A percentile compares a stretch with the other conserved stretches of the same genome.
These are phyloP conservation scores for Termitomyces sp. DNA, from an alignment of 768 basidiomycete genomes.

Conservation along the genomic window DNA sequence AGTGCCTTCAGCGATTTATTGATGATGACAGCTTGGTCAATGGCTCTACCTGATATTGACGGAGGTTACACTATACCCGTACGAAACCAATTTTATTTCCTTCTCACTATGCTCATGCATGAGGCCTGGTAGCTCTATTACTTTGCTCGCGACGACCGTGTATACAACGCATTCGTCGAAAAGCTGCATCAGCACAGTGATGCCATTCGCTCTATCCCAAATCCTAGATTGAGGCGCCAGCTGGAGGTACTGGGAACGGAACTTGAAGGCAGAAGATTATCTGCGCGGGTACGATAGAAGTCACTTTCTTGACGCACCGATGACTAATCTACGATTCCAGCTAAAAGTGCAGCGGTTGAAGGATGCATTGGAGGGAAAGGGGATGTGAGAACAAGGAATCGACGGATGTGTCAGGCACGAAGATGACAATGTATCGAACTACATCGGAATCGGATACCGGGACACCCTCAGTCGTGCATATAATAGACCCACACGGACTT, in stretches of 20 bases:
- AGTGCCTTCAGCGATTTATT: constrained; percentile 50
- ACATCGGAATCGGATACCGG: no score
- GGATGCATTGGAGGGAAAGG: not conserved
- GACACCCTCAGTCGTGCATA: no score
- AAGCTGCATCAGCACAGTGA: constrained; percentile 35
- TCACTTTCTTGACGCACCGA: not conserved
- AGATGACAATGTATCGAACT: no score
- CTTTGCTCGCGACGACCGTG: constrained; percentile 90
- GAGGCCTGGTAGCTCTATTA: constrained; percentile 50
- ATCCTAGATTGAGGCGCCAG: constrained; percentile 1
- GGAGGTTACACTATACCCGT: constrained; percentile 72
- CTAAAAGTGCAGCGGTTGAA: not conserved
- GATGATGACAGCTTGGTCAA: constrained; percentile 77
- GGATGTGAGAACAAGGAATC: not conserved
- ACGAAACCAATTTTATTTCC: constrained; percentile 15
- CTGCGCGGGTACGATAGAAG: not conserved
- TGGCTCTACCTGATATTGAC: constrained; percentile 49
- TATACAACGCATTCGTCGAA: constrained; percentile 65
- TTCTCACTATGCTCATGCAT: not conserved
- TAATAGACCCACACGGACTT: no score
- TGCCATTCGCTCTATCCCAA: not conserved
- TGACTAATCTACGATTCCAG: not conserved
- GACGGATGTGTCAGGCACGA: no score
- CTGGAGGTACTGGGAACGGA: constrained; percentile 2
- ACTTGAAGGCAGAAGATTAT: constrained; percentile 1